Base-by-base conservation (phyloP, 208 protist species). In the Trypanosoma lewisi region DNA sequence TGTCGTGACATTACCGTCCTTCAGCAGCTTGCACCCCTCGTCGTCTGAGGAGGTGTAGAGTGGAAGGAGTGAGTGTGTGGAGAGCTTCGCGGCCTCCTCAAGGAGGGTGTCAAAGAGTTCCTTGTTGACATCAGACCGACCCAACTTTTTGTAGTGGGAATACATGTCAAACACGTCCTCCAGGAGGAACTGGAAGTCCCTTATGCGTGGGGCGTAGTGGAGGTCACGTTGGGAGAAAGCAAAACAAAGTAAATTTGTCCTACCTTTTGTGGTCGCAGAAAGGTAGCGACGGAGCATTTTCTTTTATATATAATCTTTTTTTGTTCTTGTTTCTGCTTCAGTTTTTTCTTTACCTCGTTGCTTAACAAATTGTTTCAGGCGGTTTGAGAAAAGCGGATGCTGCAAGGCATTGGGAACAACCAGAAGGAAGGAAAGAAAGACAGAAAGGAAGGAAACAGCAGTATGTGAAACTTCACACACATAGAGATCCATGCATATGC, bases 91-190 rank as follows among this genome's bases (percentile, higher is more conserved):
- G 74, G 67, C 82, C 70, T 82, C 78, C 60, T 94, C 87, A 11
- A 87, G 60, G 37, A 90, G 63, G 2, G 73, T 72, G 63, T 94
- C 80, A 55, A 94, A 72, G 25, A 95, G 75, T 47, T 95, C 89
- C 51, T 82, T 85, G 34, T 67, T 91, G 8, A 87, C 72, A 53
- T 61, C 69, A 17, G 41, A 27, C 21, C 63, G n/a, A 4, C 39
- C 47, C 23, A 85, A 47, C 36, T 48, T 68, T n/a, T 72, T 73
- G 76, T 94, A 95, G 74, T 95, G 91, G 8, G 44, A 34, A 50
- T 89, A 89, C 69, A 95, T 82, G 57, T 92, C 36, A 52, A 91
- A 85, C 9, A 97, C 89, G 45, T 95, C 87, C 59, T 94, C 79
- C 56, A 82, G 74, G 16, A 93, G 65, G 67, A 97, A 97, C 62